Conservation (phyloP, 441 rosid genomes). For the Populus hybrid region DNA sequence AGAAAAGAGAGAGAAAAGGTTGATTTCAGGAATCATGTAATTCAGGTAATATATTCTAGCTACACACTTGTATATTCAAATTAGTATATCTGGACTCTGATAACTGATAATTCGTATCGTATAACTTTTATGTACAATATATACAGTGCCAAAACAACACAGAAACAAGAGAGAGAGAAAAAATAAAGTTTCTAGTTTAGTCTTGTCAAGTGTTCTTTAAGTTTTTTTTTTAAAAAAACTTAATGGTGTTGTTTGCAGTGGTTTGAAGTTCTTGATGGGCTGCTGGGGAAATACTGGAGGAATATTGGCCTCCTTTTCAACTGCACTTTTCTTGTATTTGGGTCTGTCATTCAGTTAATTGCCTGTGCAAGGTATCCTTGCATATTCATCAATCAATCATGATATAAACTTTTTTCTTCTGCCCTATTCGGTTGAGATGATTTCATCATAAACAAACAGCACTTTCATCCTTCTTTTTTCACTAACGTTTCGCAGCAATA, state of each 20-base stretch:
- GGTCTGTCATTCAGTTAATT: slow-evolving; percentile 93
- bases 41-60: slow-evolving; percentile 51
- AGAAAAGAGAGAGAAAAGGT: slow-evolving; percentile 92
- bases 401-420: not conserved
- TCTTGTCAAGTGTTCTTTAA: not conserved
- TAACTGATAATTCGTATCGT: too few relatives aligned
- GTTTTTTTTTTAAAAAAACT: not conserved
- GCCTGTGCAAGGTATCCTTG: slow-evolving; percentile 84
- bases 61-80: not conserved
- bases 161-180: too few relatives aligned
- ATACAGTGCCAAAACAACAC: too few relatives aligned
- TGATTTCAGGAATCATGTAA: slow-evolving; percentile 93
- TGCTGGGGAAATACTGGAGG: slow-evolving; percentile 87
- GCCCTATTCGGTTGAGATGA: not conserved
- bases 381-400: not conserved
- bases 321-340: slow-evolving; percentile 91
- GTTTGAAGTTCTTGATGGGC: slow-evolving; percentile 96
- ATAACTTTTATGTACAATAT: too few relatives aligned
- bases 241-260: too few relatives aligned
- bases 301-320: slow-evolving; percentile 83
- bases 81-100: too few relatives aligned
- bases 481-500: slow-evolving; percentile 54
- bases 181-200: too few relatives aligned
- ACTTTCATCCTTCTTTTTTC: not conserved
- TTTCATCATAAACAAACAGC: not conserved